Evolutionary conservation across 169 alveolate species (phyloP), one percentile per base, ranked within the genome.

Genomic region (Theileria luwenshuni): DNA sequence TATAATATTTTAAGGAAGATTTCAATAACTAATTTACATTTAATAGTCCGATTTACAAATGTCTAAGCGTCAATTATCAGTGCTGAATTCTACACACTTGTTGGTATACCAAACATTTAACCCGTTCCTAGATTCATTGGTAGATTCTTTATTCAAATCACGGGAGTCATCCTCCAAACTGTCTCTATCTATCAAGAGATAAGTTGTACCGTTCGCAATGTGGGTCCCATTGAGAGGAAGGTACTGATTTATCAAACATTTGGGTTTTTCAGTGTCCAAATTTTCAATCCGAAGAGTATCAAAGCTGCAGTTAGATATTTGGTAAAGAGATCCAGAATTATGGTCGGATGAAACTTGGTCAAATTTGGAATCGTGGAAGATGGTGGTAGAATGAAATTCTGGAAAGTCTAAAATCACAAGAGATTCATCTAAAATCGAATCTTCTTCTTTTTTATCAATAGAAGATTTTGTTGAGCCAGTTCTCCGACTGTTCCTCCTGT

Each of bases 301-400:
- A 35, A 79, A 70, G 41, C 56, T 71, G 63, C 87, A 41, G 41
- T 79, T 69, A 27, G 33, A 68, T 1, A 79, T 64, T n/a, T 30
- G 30, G 51, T 15, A 65, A 0, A 75, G 52, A 21, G 70, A 33
- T 8, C 80, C 80, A 5, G 1, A 1, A 6, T 41, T 61, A 35
- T 63, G 58, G 8, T 61, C 83, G 41, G 68, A 32, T 1, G 56
- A 68, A 3, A 45, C 60, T 0, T 48, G 77, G 30, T 61, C 51
- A 71, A 79, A 79, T 2, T 17, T 62, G 32, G 87, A 74, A 43
- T 28, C 72, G 25, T 72, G 69, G 48, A 79, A 79, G 32, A 79
- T 35, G n/a, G 73, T 45, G 13, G 87, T 79, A 23, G 77, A 67
- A 38, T 71, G 83, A 56, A 79, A 79, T n/a, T 79, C 87, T 10